phyloP scores from a whole-genome alignment of 1,284 basidiomycete species.

The Puccinia horiana region DNA sequence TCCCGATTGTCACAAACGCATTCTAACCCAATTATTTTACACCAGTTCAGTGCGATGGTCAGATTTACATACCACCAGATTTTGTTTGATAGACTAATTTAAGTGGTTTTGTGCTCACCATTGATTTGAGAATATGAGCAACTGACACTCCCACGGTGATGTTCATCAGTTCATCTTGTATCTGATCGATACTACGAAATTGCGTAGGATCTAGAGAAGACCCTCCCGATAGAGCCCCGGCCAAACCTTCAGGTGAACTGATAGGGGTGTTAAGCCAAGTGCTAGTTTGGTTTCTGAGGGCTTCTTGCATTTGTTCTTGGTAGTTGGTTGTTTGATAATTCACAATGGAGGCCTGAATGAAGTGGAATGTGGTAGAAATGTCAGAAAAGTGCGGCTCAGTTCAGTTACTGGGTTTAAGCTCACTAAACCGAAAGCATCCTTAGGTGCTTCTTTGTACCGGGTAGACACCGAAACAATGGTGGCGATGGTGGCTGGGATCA shows the following conservation, averaged over 20 bases:
- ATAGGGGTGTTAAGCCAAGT: slow-evolving; percentile 20
- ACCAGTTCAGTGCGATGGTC: neutral
- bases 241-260: slow-evolving; percentile 22
- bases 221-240: slow-evolving; percentile 19
- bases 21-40: slow-evolving; percentile 9
- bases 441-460: slow-evolving; percentile 17
- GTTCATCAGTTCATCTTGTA: slow-evolving; percentile 24
- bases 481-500: slow-evolving; percentile 5
- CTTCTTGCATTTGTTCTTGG: slow-evolving; percentile 23
- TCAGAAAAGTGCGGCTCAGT: neutral
- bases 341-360: slow-evolving; percentile 15
- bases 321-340: slow-evolving; percentile 22
- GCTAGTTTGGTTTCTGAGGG: slow-evolving; percentile 20
- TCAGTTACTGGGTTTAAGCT: neutral
- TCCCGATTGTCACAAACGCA: slow-evolving; percentile 45
- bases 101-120: slow-evolving; percentile 8
- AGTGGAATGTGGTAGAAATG: neutral
- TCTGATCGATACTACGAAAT: slow-evolving; percentile 25
- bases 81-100: neutral
- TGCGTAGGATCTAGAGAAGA: neutral
- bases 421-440: slow-evolving; percentile 33
- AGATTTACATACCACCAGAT: neutral
- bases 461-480: slow-evolving; percentile 6
- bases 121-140: slow-evolving; percentile 26
- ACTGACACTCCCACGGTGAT: slow-evolving; percentile 22